Evolutionary conservation across 345 rosid species (phyloP).

Genomic region (Syzygium oleosum): DNA sequence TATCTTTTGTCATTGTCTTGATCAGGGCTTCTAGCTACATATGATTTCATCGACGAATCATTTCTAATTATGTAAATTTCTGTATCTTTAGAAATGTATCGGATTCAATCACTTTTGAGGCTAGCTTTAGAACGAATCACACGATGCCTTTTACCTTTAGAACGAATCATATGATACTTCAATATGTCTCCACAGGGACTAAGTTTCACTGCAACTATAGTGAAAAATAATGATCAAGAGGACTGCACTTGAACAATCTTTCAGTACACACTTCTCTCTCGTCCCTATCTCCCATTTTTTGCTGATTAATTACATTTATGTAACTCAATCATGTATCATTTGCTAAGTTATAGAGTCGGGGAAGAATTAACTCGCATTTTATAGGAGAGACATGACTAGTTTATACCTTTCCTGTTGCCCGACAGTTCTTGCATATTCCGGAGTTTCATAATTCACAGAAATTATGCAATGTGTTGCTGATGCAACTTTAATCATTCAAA

Average conservation of each 20-base stretch:
- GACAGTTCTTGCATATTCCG: background rate
- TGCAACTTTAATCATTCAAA: background rate
- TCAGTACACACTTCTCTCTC: background rate
- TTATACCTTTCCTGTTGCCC: background rate
- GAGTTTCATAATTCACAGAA: background rate
- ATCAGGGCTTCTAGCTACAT: background rate
- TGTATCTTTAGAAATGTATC: background rate
- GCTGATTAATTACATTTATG: background rate
- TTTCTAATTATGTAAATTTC: background rate
- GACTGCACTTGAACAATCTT: background rate
- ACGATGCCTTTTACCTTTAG: background rate
- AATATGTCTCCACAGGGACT: background rate
- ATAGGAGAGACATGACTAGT: background rate
- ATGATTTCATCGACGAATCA: background rate
- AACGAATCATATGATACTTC: background rate
- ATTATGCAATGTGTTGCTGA: background rate
- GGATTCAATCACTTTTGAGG: background rate
- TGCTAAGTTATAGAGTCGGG: background rate
- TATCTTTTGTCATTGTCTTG: background rate
- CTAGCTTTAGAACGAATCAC: background rate
- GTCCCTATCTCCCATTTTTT: background rate
- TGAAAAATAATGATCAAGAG: background rate
- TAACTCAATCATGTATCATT: background rate
- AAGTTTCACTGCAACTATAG: background rate
- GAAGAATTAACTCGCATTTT: background rate